Conservation (phyloP, 1,284 basidiomycete species). For the Malassezia furfur region DNA sequence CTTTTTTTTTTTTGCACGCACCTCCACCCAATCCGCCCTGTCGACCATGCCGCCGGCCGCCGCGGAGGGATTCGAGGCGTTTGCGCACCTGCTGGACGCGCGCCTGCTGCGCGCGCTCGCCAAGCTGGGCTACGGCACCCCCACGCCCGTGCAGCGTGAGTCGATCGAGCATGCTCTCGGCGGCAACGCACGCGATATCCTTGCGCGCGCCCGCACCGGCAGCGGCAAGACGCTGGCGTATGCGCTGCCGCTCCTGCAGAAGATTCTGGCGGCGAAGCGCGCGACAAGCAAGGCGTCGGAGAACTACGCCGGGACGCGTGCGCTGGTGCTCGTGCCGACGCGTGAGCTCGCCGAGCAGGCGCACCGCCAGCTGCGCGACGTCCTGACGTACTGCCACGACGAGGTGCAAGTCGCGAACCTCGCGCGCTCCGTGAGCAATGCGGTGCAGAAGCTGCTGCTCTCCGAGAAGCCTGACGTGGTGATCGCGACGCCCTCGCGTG, state of each 20-base stretch:
- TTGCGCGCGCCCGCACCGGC: slow-evolving; percentile 86
- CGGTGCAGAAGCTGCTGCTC: slow-evolving; percentile 73
- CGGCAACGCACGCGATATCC: slow-evolving; percentile 72
- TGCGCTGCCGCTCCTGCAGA: slow-evolving; percentile 79
- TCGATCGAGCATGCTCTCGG: slow-evolving; percentile 67
- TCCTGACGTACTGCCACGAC: slow-evolving; percentile 65
- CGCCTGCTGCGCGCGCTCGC: slow-evolving; percentile 66
- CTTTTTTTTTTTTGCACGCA: neutral
- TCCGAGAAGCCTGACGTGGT: slow-evolving; percentile 85
- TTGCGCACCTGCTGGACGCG: slow-evolving; percentile 65
- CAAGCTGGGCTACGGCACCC: slow-evolving; percentile 68
- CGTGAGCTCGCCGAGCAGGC: slow-evolving; percentile 89
- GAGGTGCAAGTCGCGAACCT: slow-evolving; percentile 66
- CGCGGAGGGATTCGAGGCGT: slow-evolving; percentile 24
- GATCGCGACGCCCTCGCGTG: slow-evolving; percentile 79
- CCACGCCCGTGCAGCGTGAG: slow-evolving; percentile 69
- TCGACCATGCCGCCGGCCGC: neutral
- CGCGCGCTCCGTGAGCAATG: slow-evolving; percentile 56
- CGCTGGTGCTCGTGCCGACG: slow-evolving; percentile 83
- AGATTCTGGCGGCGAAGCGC: slow-evolving; percentile 69
- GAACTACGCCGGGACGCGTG: slow-evolving; percentile 60
- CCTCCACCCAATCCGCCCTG: neutral
- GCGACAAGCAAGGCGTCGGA: slow-evolving; percentile 47
- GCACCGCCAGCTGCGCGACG: slow-evolving; percentile 59
- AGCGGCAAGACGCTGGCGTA: slow-evolving; percentile 97